Evolutionary conservation across 2,329 filamentous ascomycete species (phyloP), one percentile per base, ranked within the genome.

Genomic region (Apiospora marii): DNA sequence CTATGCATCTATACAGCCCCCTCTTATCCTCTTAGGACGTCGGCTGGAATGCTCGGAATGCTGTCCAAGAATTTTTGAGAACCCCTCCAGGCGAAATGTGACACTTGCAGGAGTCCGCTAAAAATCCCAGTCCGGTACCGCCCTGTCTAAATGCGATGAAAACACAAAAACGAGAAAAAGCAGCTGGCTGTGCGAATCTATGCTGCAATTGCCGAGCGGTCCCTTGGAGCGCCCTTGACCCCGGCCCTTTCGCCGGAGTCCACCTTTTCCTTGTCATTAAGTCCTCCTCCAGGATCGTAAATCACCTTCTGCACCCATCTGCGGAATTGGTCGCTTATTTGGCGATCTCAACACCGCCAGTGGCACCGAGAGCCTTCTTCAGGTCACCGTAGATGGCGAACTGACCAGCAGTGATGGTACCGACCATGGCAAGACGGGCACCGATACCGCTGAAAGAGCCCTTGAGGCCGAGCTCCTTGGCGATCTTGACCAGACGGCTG

Each of bases 401-500:
- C 83, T 93, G 92, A 81, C 90, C 90, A 75, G 90, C 90, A 75
- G 91, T 92, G 80, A 93, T 81, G 76, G 89, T 90, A 84, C 91
- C 90, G 78, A 92, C 86, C 90, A 93, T 92, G 88, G 93, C 91
- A 61, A 93, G 87, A 89, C 91, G 89, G 80, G 92, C 91, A 83
- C 91, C 91, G 77, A 94, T 91, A 89, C 92, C 92, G 80, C 85
- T 85, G 85, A 90, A 94, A 67, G 87, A 90, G 78, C 92, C 92
- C 78, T 87, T 86, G 81, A 94, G 76, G 82, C 92, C 92, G 75
- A 94, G 90, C 83, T 94, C 92, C 83, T 90, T 90, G 77, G 85
- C 91, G 80, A 94, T 94, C 90, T 94, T 93, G 85, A 93, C 86
- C 77, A 94, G 84, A 84, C 92, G 90, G 84, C 85, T 88, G 80